These are phyloP conservation scores for Malassezia cuniculi DNA, from an alignment of 1,284 basidiomycete species.

Conservation along the genomic window DNA sequence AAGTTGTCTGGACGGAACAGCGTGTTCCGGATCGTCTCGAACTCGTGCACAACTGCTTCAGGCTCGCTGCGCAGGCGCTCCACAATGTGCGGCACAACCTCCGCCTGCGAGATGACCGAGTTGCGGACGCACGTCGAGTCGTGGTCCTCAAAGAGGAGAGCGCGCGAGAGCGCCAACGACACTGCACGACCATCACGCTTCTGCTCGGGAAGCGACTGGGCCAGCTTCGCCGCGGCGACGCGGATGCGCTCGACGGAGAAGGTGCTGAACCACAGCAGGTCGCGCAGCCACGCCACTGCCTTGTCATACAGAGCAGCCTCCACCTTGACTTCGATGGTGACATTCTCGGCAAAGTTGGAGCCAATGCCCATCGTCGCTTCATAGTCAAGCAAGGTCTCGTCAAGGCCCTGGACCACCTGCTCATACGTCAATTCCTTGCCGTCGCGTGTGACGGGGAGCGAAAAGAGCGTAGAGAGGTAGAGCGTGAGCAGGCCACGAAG, in stretches of 20 bases:
- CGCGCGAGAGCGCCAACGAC: constrained; percentile 59
- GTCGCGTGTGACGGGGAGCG: constrained; percentile 63
- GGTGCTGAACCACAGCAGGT: constrained; percentile 67
- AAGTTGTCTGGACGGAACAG: constrained; percentile 58
- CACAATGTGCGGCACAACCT: constrained; percentile 65
- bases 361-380: constrained; percentile 60
- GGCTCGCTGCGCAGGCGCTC: constrained; percentile 51
- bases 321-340: constrained; percentile 58
- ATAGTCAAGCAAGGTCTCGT: constrained; percentile 82
- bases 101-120: constrained; percentile 61
- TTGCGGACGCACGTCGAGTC: constrained; percentile 63
- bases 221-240: constrained; percentile 73
- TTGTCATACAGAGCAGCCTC: constrained; percentile 66
- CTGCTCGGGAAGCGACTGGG: constrained; percentile 79
- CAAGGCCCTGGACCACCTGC: constrained; percentile 77
- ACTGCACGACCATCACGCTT: constrained; percentile 81
- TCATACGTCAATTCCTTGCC: constrained; percentile 58
- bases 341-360: constrained; percentile 60
- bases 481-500: constrained; percentile 56
- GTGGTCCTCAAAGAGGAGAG: constrained; percentile 57
- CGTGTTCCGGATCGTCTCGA: constrained; percentile 25
- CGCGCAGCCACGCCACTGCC: constrained; percentile 74
- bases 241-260: constrained; percentile 79
- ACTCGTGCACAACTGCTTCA: constrained; percentile 22
- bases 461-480: constrained; percentile 79